Evolutionary conservation across 1,284 basidiomycete species (phyloP).

Genomic region (Ustilago bromivora): DNA sequence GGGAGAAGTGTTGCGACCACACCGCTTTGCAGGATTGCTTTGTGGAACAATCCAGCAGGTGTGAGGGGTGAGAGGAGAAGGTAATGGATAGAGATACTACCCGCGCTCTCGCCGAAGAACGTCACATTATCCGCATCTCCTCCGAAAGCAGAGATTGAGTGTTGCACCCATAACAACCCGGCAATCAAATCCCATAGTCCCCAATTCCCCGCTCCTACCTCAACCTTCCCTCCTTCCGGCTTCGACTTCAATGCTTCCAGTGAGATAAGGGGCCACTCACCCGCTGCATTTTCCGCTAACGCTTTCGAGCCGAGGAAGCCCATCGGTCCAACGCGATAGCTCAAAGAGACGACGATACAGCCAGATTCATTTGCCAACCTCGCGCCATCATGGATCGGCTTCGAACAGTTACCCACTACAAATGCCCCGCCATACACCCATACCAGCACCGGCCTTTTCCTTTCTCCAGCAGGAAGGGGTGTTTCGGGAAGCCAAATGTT

Average conservation of each 20-base stretch:
- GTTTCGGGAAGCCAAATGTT: conserved; percentile 69
- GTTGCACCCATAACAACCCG: conserved; percentile 75
- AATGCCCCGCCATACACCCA: conserved; percentile 73
- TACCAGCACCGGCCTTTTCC: conserved; percentile 74
- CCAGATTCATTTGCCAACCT: conserved; percentile 43
- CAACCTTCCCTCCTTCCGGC: conserved; percentile 1
- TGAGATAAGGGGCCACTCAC: conserved; percentile 36
- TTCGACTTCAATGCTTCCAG: conserved; percentile 17
- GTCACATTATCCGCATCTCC: conserved; percentile 75
- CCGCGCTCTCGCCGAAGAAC: conserved; percentile 62
- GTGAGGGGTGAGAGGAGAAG: conserved; percentile 30
- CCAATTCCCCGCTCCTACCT: conserved; percentile 71
- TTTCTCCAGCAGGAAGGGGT: not conserved
- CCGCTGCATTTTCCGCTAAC: conserved; percentile 64
- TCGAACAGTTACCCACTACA: conserved; percentile 51
- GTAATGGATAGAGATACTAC: conserved; percentile 52
- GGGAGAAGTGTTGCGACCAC: conserved; percentile 43
- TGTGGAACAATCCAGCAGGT: conserved; percentile 44
- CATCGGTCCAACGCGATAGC: conserved; percentile 72
- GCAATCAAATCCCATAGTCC: conserved; percentile 76
- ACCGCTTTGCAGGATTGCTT: conserved; percentile 50
- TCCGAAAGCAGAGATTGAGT: conserved; percentile 77
- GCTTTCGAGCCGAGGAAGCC: conserved; percentile 72
- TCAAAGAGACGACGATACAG: conserved; percentile 72
- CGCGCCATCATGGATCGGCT: conserved; percentile 35